Evolutionary conservation across 1,139 yeast species (phyloP), one percentile per base, ranked within the genome.

Genomic region (Hyphopichia wangnamkhiaoensis): DNA sequence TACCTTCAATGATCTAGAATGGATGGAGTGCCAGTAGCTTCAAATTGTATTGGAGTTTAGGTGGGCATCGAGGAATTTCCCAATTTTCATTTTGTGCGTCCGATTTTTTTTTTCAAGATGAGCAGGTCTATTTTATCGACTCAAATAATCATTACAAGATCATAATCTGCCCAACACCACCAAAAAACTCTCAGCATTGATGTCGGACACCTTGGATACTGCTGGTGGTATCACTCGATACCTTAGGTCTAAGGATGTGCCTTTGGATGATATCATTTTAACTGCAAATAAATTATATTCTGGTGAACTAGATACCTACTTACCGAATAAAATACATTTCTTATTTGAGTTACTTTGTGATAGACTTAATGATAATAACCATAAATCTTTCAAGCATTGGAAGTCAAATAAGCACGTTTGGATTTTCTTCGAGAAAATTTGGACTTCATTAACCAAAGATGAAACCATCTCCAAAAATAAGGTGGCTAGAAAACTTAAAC

Each of bases 311-410:
- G 51, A 65, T 1, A 66, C 80, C 0, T 73, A 72, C 43, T 73
- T 89, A 10, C 96, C 96, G 3, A 77, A 82, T 42, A 70, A 68
- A 39, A 71, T 75, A 12, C 52, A 63, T 0, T 88, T 89, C 41
- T 61, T 88, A 2, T 64, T 85, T 30, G 91, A 85, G 39, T 71
- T 90, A 49, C 49, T 85, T 2, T 68, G 81, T 44, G 94, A 87
- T 52, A 70, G 91, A 47, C 59, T 88, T 48, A 74, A 75, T 42
- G 88, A 82, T 42, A 44, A 44, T 24, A 50, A 57, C 18, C n/a
- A n/a, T n/a, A 56, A 40, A 55, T 63, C 41, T 45, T 68, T 67
- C 40, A 50, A 56, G 3, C 45, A 54, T 4, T 81, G 81, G 70
- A 79, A 74, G 49, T 55, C 45, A 12, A 58, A 64, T 37, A 39